phyloP scores from a whole-genome alignment of 2,329 filamentous ascomycete genomes.

The Diaporthe citrichinensis region DNA sequence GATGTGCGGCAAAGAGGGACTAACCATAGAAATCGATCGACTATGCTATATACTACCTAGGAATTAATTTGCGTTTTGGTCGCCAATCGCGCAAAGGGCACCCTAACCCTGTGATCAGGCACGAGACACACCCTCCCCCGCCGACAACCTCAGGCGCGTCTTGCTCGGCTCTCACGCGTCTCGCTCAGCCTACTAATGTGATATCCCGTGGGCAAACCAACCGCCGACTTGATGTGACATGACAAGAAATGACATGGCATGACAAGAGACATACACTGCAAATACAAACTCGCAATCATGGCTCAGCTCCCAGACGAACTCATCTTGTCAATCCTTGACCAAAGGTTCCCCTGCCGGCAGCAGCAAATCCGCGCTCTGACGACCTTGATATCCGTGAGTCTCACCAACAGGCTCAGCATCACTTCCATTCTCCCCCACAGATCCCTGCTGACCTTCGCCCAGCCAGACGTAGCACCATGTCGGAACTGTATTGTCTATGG shows the following conservation, averaged over 20 bases:
- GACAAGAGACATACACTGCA: neutral
- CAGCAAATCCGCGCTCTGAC: slow-evolving; percentile 71
- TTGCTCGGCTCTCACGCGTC: slow-evolving; percentile 5
- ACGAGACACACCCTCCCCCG: neutral
- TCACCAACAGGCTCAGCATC: slow-evolving; percentile 47
- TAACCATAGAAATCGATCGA: neutral
- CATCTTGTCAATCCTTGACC: slow-evolving; percentile 59
- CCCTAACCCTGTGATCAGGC: neutral
- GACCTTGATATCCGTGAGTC: slow-evolving; percentile 66
- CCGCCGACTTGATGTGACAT: neutral
- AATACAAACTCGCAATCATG: slow-evolving; percentile 2
- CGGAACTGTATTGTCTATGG: slow-evolving; percentile 86
- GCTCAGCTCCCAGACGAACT: slow-evolving; percentile 65
- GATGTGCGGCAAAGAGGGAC: neutral
- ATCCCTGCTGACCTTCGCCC: slow-evolving; percentile 44
- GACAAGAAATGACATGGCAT: neutral
- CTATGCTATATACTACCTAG: neutral
- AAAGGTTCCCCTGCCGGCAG: slow-evolving; percentile 70
- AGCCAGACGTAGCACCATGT: slow-evolving; percentile 78
- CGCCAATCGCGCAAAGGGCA: neutral
- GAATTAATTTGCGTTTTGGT: neutral
- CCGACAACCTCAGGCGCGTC: neutral
- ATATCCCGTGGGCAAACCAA: neutral
- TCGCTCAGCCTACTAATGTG: neutral
- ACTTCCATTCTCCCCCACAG: neutral